Evolutionary conservation across 371 early-diverging fungal species (phyloP).

Genomic region (Umbelopsis sp.): DNA sequence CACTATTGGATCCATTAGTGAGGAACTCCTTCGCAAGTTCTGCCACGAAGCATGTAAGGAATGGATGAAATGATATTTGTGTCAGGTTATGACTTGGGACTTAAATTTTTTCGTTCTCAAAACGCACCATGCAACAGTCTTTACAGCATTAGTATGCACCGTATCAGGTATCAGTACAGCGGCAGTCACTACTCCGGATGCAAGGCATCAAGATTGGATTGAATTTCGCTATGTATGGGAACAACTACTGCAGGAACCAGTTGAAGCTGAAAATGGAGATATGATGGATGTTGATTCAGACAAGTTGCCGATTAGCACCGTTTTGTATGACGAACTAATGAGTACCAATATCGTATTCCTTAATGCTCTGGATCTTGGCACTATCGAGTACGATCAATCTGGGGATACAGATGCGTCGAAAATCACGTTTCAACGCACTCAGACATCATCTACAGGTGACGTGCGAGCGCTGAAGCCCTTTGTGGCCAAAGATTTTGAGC

Average conservation of each 20-base stretch:
- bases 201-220: constrained; percentile 28
- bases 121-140: constrained; percentile 41
- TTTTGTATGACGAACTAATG: constrained; percentile 43
- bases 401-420: constrained; percentile 20
- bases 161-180: constrained; percentile 32
- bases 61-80: not conserved
- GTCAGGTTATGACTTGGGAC: not conserved
- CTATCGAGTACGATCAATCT: constrained; percentile 13
- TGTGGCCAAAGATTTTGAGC: constrained; percentile 66
- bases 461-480: constrained; percentile 53
- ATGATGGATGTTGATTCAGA: constrained; percentile 12
- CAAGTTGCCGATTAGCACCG: constrained; percentile 11
- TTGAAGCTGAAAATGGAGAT: constrained; percentile 17
- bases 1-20: constrained; percentile 55
- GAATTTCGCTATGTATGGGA: constrained; percentile 48
- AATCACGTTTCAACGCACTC: not conserved
- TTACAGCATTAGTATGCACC: constrained; percentile 61
- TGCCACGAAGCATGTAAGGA: constrained; percentile 52
- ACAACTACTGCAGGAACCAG: constrained; percentile 23
- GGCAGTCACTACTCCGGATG: constrained; percentile 11
- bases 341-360: constrained; percentile 29
- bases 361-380: constrained; percentile 32
- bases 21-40: constrained; percentile 50
- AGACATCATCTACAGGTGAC: constrained; percentile 36
- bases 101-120: constrained; percentile 4